Evolutionary conservation across 495 filamentous ascomycete genomes (phyloP).

Genomic region (Tuber magnatum): DNA sequence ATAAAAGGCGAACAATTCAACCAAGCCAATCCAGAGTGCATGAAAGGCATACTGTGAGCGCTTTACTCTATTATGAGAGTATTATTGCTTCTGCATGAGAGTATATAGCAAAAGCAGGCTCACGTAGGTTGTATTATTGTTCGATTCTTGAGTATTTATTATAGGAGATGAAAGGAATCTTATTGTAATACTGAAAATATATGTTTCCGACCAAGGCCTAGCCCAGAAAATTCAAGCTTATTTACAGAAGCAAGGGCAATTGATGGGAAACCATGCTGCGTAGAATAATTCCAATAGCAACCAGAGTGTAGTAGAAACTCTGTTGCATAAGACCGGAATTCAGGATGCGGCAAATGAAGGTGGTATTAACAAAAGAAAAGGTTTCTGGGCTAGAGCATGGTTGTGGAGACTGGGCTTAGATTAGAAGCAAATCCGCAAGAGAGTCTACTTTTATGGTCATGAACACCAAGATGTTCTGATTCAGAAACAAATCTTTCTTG

Average conservation of each 20-base stretch:
- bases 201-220: no score
- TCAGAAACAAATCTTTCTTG: constrained; percentile 1
- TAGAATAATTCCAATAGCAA: no score
- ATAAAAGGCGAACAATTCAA: constrained; percentile 3
- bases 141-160: not conserved
- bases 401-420: constrained; percentile 8
- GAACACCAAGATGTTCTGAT: constrained; percentile 7
- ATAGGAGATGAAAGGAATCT: not conserved
- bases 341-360: no score
- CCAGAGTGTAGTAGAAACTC: no score
- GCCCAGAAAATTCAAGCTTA: no score
- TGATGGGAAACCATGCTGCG: no score
- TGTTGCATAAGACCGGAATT: no score
- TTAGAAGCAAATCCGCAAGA: constrained; percentile 7
- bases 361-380: not conserved
- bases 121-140: not conserved
- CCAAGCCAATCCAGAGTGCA: not conserved
- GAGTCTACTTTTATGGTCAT: constrained; percentile 11
- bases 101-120: constrained; percentile 1
- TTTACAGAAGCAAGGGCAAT: no score
- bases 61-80: constrained; percentile 7
- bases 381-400: not conserved
- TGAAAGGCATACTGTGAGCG: not conserved
- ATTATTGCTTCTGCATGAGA: constrained; percentile 1
- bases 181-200: not conserved